phyloP scores from a whole-genome alignment of 169 alveolate genomes.

The Amoebophrya sp. region DNA sequence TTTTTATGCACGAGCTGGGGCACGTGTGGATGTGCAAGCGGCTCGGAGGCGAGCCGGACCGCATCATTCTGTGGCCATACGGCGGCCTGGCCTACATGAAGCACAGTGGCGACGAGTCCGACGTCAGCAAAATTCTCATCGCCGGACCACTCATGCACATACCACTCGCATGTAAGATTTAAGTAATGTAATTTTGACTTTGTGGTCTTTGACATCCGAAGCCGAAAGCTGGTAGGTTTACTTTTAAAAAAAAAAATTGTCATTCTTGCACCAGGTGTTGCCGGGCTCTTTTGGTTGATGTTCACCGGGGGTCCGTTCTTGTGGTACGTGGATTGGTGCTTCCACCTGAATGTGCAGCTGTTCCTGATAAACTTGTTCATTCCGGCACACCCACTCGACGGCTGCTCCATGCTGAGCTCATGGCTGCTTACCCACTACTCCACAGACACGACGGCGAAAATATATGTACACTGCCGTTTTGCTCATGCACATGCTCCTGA shows the following conservation, averaged over 20 bases:
- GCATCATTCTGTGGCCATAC: background rate
- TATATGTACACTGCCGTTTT: too few relatives aligned
- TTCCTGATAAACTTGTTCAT: background rate
- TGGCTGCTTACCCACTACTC: background rate
- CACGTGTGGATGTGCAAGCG: background rate
- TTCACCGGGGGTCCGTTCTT: background rate
- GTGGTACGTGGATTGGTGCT: slow-evolving; percentile 4
- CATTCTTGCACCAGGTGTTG: too few relatives aligned
- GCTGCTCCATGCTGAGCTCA: background rate
- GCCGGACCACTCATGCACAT: background rate
- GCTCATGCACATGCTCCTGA: too few relatives aligned
- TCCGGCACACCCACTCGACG: background rate
- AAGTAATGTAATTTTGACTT: too few relatives aligned
- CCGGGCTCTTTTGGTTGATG: too few relatives aligned
- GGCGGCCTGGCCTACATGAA: background rate
- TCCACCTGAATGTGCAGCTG: background rate
- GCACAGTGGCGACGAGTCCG: background rate
- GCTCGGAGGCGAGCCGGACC: background rate
- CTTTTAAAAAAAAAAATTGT: too few relatives aligned
- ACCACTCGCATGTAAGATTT: background rate
- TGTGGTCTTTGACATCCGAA: too few relatives aligned
- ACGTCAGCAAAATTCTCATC: background rate
- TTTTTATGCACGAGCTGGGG: background rate
- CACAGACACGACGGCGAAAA: background rate
- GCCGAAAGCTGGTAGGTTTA: too few relatives aligned